Percentiles rank a stretch among this genome's conserved stretches.
phyloP scores from a whole-genome alignment of 106 monocot genomes.

The Hemerocallis citrina region DNA sequence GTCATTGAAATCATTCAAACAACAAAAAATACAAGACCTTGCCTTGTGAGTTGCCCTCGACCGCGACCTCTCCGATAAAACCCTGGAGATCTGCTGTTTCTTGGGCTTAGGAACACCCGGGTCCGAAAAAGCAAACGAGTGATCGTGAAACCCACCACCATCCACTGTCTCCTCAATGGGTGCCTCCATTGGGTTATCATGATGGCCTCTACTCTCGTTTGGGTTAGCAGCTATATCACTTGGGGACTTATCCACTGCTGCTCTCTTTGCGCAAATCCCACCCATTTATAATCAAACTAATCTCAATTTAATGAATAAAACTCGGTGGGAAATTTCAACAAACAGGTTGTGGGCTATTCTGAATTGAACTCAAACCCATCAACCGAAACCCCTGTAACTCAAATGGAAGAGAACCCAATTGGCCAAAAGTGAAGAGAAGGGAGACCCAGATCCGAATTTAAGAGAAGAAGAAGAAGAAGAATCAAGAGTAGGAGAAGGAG shows the following conservation, averaged over 20 bases:
- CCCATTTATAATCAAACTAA: too few species aligned
- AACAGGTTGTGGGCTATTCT: too few species aligned
- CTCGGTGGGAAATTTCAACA: not conserved
- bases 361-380: too few species aligned
- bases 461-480: too few species aligned
- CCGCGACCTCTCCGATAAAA: constrained; percentile 1
- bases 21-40: not conserved
- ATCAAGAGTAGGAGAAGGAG: not conserved
- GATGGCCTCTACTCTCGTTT: not conserved
- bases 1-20: too few species aligned
- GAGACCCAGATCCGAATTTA: too few species aligned
- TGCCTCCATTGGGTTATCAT: not conserved
- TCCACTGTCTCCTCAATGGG: not conserved
- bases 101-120: not conserved
- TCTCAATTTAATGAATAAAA: too few species aligned
- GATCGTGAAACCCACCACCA: constrained; percentile 5
- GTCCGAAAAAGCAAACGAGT: constrained; percentile 8
- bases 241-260: constrained; percentile 12
- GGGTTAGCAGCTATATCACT: constrained; percentile 10
- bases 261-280: not conserved
- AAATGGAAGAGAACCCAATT: not conserved
- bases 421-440: too few species aligned
- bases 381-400: too few species aligned
- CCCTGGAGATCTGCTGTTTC: constrained; percentile 3
- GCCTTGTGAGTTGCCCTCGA: constrained; percentile 10